Evolutionary conservation across 257 asterid species (phyloP), one percentile per base, ranked within the genome.

Genomic region (Solanum appendiculatum): DNA sequence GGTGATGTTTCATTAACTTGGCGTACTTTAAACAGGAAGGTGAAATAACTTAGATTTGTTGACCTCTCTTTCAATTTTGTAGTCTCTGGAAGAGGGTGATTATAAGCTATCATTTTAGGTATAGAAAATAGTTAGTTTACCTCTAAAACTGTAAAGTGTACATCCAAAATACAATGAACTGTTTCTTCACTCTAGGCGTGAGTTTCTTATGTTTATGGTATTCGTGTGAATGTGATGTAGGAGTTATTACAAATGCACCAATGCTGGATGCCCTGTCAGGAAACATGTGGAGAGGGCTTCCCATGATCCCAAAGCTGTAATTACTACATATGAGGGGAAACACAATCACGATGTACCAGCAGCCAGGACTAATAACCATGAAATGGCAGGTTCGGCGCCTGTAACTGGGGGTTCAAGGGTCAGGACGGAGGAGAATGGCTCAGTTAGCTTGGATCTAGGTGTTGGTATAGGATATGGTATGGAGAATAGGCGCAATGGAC

Each of bases 231-330:
- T 81, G 85, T 74, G 74, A 90, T 89, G 72, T 94, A 97, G 99
- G 99, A 96, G 99, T 86, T 97, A 97, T 88, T 97, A 96, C 90
- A 97, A 97, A 91, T 97, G 99, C 92, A 96, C 99, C 25, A 92
- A 91, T 78, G 92, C 94, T 7, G 98, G 97, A 68, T 97, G 99
- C 93, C 97, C 96, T 2, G 99, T 97, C 85, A 90, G 99, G 90
- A 97, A 97, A 89, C 99, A 96, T 20, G 99, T 97, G 81, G 99
- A 97, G 87, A 93, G 99, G 92, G 99, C 99, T 27, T 95, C 98
- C 5, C 98, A 97, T 75, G 99, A 97, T 89, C 98, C 97, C 12
- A 96, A 94, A 94, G 98, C 99, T 60, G 99, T 97, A 74, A 96
- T 97, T 86, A 97, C 99, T 29, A 95, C 99, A 7, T 97, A 97